These are phyloP conservation scores for Boletus pseudo-olivaceus DNA, from an alignment of 768 basidiomycete species.

Conservation along the genomic window DNA sequence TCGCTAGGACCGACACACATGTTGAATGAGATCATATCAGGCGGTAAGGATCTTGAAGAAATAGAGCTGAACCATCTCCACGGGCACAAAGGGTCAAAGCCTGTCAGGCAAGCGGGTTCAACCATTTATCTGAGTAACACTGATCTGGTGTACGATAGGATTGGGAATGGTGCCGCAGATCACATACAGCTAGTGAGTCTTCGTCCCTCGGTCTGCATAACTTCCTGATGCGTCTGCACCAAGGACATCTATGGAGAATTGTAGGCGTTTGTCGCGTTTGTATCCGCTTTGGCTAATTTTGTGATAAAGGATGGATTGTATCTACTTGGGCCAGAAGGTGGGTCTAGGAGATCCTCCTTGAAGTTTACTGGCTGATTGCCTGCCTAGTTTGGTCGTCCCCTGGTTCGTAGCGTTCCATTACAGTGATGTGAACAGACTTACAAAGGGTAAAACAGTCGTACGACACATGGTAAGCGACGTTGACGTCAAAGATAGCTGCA, in stretches of 20 bases:
- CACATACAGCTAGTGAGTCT: slow-evolving; percentile 76
- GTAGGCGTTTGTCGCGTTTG: slow-evolving; percentile 33
- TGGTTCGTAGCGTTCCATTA: slow-evolving; percentile 43
- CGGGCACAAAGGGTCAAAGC: slow-evolving; percentile 81
- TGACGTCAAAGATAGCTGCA: neutral
- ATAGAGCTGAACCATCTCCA: slow-evolving; percentile 83
- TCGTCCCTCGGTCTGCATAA: neutral
- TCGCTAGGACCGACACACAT: neutral
- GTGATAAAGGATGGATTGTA: slow-evolving; percentile 78
- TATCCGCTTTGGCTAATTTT: neutral
- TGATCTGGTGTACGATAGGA: slow-evolving; percentile 36
- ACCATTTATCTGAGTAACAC: neutral
- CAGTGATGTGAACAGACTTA: slow-evolving; percentile 1
- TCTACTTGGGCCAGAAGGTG: slow-evolving; percentile 93
- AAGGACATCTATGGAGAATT: slow-evolving; percentile 97
- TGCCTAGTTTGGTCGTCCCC: slow-evolving; percentile 65
- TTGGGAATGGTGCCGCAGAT: slow-evolving; percentile 95
- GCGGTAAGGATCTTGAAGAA: slow-evolving; percentile 78
- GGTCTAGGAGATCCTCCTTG: slow-evolving; percentile 8
- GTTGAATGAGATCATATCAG: slow-evolving; percentile 27
- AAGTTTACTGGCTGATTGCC: slow-evolving; percentile 1
- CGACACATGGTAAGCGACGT: slow-evolving; percentile 50
- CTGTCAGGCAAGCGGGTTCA: slow-evolving; percentile 51
- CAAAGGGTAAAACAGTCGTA: slow-evolving; percentile 39
- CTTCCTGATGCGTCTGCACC: neutral